Percentiles rank a stretch among this genome's conserved stretches.
phyloP scores from a whole-genome alignment of 371 early-diverging fungal genomes.

The Apophysomyces variabilis region DNA sequence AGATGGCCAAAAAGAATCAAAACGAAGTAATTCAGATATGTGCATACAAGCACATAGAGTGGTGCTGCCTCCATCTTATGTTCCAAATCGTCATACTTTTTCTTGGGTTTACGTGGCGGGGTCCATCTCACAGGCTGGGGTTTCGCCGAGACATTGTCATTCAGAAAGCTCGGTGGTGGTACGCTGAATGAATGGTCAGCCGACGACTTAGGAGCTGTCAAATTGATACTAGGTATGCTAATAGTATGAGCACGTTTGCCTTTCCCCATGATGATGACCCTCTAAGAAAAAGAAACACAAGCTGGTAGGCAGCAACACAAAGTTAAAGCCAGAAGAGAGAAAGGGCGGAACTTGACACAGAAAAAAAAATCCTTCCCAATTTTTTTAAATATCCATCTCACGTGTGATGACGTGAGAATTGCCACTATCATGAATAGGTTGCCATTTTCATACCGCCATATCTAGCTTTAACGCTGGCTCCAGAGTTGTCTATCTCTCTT shows the following conservation, averaged over 20 bases:
- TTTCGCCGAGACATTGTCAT: conserved; percentile 9
- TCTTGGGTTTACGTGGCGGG: conserved; percentile 21
- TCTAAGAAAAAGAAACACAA: conserved; percentile 11
- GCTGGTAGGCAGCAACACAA: conserved; percentile 1
- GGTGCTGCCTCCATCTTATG: conserved; percentile 20
- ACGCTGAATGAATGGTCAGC: conserved; percentile 26
- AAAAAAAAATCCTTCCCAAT: no score
- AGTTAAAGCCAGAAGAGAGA: neutral
- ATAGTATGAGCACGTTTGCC: conserved; percentile 40
- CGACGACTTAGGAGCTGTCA: conserved; percentile 26
- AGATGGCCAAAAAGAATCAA: conserved; percentile 94
- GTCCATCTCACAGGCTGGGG: conserved; percentile 16
- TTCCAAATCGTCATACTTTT: conserved; percentile 28
- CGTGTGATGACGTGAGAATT: no score
- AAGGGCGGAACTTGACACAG: conserved; percentile 2
- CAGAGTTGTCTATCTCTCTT: no score
- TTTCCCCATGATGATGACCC: conserved; percentile 33
- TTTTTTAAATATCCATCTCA: no score
- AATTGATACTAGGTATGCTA: conserved; percentile 27
- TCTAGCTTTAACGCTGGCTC: no score
- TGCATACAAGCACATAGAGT: conserved; percentile 83
- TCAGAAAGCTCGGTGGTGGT: conserved; percentile 15
- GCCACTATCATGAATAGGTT: no score
- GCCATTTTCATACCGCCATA: no score
- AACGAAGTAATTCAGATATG: conserved; percentile 95